These are phyloP conservation scores for Scleromitrula shiraiana DNA, from an alignment of 2,329 filamentous ascomycete genomes.

Conservation along the genomic window DNA sequence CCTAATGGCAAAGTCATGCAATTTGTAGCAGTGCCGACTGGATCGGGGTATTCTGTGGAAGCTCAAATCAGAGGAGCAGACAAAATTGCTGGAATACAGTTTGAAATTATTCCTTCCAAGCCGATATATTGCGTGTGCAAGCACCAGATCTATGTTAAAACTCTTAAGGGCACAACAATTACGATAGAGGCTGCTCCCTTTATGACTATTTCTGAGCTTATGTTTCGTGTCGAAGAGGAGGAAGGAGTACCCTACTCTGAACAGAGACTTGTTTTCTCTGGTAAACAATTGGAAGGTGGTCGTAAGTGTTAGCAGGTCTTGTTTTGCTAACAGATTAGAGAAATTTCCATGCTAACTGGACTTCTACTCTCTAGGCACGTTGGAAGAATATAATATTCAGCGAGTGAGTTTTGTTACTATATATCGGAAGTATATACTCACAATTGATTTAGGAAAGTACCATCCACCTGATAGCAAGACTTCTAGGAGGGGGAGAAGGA, in stretches of 20 bases:
- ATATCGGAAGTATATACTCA: no score
- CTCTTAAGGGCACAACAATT: neutral
- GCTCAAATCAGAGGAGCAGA: slow-evolving; percentile 5
- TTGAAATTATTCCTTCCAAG: slow-evolving; percentile 4
- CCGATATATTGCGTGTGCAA: neutral
- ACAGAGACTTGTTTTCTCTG: neutral
- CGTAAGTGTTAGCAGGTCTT: neutral
- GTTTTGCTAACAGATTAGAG: neutral
- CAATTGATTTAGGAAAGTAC: neutral
- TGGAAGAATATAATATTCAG: no score
- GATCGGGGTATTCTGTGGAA: slow-evolving; percentile 10
- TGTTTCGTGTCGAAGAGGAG: neutral
- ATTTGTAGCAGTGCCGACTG: slow-evolving; percentile 3
- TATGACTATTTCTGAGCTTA: neutral
- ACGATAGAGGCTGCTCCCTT: neutral
- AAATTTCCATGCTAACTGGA: neutral
- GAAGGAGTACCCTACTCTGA: neutral
- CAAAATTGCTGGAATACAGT: slow-evolving; percentile 1
- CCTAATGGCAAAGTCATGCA: slow-evolving; percentile 12
- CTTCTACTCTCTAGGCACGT: no score
- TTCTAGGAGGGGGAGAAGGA: neutral
- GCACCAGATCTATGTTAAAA: neutral
- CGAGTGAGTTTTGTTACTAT: no score
- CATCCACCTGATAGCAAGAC: no score
- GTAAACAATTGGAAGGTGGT: neutral